phyloP scores from a whole-genome alignment of 2,329 filamentous ascomycete genomes.

The Ceratocystis papillata region DNA sequence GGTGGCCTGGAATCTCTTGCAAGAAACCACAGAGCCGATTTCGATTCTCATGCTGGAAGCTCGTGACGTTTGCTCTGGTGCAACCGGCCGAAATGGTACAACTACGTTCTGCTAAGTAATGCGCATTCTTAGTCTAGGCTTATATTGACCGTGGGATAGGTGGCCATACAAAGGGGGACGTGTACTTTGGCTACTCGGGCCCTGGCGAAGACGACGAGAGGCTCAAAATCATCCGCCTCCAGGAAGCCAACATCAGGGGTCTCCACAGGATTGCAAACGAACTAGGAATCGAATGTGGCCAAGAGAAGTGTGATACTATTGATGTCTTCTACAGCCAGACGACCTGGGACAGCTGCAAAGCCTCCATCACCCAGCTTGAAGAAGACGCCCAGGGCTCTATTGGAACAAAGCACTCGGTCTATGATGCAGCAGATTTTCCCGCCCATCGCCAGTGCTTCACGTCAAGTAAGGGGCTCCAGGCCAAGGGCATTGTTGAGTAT shows the following conservation, averaged over 20 bases:
- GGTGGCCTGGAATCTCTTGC: constrained; percentile 30
- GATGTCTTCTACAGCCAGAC: constrained; percentile 21
- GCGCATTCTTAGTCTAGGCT: not conserved
- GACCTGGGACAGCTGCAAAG: constrained; percentile 18
- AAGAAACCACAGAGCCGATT: constrained; percentile 10
- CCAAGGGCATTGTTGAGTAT: constrained; percentile 20
- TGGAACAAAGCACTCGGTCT: not conserved
- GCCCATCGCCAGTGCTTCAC: constrained; percentile 13
- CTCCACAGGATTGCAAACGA: constrained; percentile 23
- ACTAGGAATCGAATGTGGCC: constrained; percentile 24
- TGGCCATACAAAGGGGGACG: constrained; percentile 22
- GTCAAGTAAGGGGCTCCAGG: constrained; percentile 8
- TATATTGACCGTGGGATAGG: constrained; percentile 18
- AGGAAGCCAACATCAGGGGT: constrained; percentile 23
- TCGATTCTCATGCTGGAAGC: constrained; percentile 32
- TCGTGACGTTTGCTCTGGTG: constrained; percentile 31
- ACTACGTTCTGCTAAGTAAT: not conserved
- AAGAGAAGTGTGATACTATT: constrained; percentile 19
- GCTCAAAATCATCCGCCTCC: constrained; percentile 24
- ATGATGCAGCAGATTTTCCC: constrained; percentile 7
- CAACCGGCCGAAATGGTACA: constrained; percentile 32
- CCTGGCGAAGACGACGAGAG: constrained; percentile 16
- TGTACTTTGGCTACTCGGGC: constrained; percentile 19
- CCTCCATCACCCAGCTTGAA: constrained; percentile 15
- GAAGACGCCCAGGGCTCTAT: constrained; percentile 2